A percentile compares a stretch with the other conserved stretches of the same genome.
Evolutionary conservation across 768 basidiomycete species (phyloP).

Genomic region (Lanmaoa rubissima): DNA sequence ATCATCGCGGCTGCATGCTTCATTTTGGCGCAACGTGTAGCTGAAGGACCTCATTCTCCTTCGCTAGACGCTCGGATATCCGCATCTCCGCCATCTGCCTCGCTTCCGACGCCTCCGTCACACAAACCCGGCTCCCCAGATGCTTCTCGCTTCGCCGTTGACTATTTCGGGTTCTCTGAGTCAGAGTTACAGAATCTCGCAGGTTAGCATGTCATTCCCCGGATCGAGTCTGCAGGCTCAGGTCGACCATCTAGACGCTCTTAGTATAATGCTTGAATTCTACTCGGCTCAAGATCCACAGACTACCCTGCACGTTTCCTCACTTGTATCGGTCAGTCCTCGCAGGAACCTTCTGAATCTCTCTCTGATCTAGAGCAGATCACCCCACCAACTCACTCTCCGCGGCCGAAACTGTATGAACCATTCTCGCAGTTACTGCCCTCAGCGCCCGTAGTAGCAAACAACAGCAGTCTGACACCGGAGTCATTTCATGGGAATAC

Average conservation of each 20-base stretch:
- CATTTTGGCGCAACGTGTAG: constrained; percentile 68
- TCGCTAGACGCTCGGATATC: constrained; percentile 76
- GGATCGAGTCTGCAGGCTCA: constrained; percentile 1
- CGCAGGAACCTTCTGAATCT: not conserved
- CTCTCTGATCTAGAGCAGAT: constrained; percentile 38
- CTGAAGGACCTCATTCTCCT: constrained; percentile 70
- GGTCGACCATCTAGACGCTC: constrained; percentile 45
- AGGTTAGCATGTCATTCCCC: constrained; percentile 41
- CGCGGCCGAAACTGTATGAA: constrained; percentile 40
- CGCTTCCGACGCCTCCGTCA: constrained; percentile 78
- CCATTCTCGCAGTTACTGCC: constrained; percentile 36
- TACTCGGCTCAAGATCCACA: constrained; percentile 62
- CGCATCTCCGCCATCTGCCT: constrained; percentile 66
- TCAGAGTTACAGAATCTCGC: constrained; percentile 55
- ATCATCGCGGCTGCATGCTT: constrained; percentile 78
- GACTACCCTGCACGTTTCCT: constrained; percentile 47
- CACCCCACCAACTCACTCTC: constrained; percentile 43
- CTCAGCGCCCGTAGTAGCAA: constrained; percentile 25
- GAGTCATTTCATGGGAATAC: constrained; percentile 59
- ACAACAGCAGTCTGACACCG: constrained; percentile 47
- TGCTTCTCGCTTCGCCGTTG: constrained; percentile 62
- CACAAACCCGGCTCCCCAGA: constrained; percentile 73
- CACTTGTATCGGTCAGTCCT: constrained; percentile 50
- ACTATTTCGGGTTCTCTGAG: constrained; percentile 63
- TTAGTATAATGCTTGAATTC: constrained; percentile 69